Conservation (phyloP, 2,329 filamentous ascomycete genomes). For the Pyrenochaeta sp. region DNA sequence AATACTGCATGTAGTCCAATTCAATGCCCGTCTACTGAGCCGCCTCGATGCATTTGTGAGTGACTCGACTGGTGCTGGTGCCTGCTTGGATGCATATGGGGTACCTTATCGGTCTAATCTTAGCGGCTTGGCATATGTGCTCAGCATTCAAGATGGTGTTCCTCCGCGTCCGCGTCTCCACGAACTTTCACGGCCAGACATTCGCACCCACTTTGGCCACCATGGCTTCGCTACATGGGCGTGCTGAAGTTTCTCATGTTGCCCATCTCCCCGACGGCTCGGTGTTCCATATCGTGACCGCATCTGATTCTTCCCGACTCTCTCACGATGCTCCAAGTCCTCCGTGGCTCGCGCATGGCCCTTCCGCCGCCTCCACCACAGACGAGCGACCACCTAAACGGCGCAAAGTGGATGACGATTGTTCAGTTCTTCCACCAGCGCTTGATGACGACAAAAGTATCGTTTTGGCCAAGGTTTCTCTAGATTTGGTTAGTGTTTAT, state of each 20-base stretch:
- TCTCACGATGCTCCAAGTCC: no score
- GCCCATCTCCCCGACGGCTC: no score
- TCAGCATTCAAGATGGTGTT: neutral
- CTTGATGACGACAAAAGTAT: constrained; percentile 30
- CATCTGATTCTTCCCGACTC: no score
- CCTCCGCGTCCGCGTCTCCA: constrained; percentile 13
- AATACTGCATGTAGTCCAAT: no score
- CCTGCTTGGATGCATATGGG: no score
- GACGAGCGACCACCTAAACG: constrained; percentile 35
- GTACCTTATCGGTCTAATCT: constrained; percentile 20
- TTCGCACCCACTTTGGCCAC: neutral
- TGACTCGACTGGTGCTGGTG: no score
- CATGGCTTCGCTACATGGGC: constrained; percentile 29
- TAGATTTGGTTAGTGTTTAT: constrained; percentile 35
- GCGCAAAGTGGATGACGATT: constrained; percentile 30
- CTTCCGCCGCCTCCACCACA: constrained; percentile 30
- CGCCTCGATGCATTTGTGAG: no score
- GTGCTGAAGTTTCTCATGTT: constrained; percentile 30
- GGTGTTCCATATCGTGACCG: no score
- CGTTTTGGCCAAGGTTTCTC: constrained; percentile 34
- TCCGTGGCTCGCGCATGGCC: no score
- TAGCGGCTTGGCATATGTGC: constrained; percentile 22
- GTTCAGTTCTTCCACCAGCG: constrained; percentile 4
- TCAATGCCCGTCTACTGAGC: no score
- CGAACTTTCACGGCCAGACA: constrained; percentile 1